Base-by-base conservation (phyloP, 2,329 filamentous ascomycete species). In the Fusarium sp. region DNA sequence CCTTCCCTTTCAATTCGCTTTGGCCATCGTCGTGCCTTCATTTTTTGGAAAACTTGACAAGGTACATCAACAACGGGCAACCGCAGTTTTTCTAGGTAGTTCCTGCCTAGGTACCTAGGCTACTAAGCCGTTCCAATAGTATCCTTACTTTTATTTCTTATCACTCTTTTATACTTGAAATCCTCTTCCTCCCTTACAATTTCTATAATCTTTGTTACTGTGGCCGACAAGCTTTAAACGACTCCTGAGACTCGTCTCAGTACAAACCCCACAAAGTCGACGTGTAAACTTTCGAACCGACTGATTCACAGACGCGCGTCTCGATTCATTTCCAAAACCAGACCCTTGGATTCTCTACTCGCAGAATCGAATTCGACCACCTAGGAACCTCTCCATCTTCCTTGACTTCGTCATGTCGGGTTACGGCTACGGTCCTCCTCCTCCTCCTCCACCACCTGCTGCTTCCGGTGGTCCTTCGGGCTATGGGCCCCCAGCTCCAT, bases 351-450 rank as follows among this genome's bases (percentile, higher is more conserved):
- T 32, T 11, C 22, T 22, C 2, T 7, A 8, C 11, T 39, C 26
- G 28, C n/a, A 43, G 22, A 31, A 19, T 24, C 29, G 28, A 61
- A 5, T 26, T 38, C 42, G 26, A 35, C 22, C 38, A 19, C 11
- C 13, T 32, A 6, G 28, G 31, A 48, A 29, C 50, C 15, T 44
- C 32, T 15, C 19, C 19, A 59, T 4, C 26, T 51, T 19, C 43
- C 13, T 25, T 12, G 11, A 15, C 28, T 34, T 42, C 40, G 47
- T 28, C 45, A 84, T 84, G 82, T 77, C 82, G 22, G 73, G 74
- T 29, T 85, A 85, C 76, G 81, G 79, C 49, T 85, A 85, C 76
- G 82, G 78, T n/a, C 82, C 81, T 22, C 81, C 82, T 52, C 81
- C 82, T 52, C 82, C 82, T 11, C 81, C 82, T 15, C 78, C 82